Evolutionary conservation across 352 stramenopile species (phyloP).

Genomic region (Phytophthora cajani): DNA sequence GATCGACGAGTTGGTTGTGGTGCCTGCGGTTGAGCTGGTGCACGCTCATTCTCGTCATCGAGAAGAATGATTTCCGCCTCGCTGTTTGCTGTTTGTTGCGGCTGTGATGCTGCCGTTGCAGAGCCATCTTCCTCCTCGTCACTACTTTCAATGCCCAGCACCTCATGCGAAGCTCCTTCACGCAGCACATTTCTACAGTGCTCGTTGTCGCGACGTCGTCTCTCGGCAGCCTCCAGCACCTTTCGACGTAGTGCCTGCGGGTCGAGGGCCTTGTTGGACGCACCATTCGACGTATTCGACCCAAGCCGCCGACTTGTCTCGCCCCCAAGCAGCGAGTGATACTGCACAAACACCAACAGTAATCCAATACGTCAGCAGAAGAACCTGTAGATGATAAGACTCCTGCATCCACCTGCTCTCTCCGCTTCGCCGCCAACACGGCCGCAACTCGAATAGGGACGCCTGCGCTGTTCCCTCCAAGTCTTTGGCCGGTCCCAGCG

Average conservation of each 20-base stretch:
- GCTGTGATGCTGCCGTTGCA: background rate
- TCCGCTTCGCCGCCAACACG: slow-evolving; percentile 46
- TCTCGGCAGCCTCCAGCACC: slow-evolving; percentile 62
- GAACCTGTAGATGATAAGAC: background rate
- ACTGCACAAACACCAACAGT: slow-evolving; percentile 24
- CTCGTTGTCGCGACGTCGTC: slow-evolving; percentile 51
- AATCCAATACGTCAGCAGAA: background rate
- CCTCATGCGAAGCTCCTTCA: slow-evolving; percentile 38
- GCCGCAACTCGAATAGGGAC: slow-evolving; percentile 35
- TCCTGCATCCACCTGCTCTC: slow-evolving; percentile 38
- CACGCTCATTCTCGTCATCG: slow-evolving; percentile 9
- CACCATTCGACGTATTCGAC: background rate
- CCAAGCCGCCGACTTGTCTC: slow-evolving; percentile 47
- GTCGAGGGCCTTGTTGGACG: slow-evolving; percentile 16
- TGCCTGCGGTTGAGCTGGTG: background rate
- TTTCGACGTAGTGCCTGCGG: slow-evolving; percentile 42
- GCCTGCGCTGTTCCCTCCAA: slow-evolving; percentile 8
- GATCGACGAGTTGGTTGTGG: background rate
- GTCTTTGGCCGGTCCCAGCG: slow-evolving; percentile 51
- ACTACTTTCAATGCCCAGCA: slow-evolving; percentile 55
- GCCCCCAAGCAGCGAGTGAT: slow-evolving; percentile 46
- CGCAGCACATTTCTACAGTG: slow-evolving; percentile 37
- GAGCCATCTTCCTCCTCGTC: slow-evolving; percentile 39
- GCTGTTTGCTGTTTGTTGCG: background rate
- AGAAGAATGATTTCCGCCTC: slow-evolving; percentile 21